Conservation (phyloP, 2,329 filamentous ascomycete genomes). For the Fusarium subglutinans region DNA sequence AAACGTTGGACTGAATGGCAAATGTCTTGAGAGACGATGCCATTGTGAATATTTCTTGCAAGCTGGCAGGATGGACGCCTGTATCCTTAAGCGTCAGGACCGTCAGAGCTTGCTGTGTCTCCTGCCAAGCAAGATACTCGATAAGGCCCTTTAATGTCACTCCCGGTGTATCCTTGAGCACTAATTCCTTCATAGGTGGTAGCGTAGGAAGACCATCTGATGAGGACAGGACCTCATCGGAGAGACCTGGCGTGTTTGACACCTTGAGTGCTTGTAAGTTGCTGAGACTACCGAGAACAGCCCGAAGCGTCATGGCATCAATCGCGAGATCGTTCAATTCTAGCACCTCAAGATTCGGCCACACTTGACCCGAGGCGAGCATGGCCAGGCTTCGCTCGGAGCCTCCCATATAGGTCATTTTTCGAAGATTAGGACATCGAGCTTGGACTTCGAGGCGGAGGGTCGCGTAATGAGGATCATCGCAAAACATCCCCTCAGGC, state of each 20-base stretch:
- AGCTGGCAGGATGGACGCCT: slow-evolving; percentile 69
- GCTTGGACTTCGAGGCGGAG: slow-evolving; percentile 86
- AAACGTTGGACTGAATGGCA: slow-evolving; percentile 61
- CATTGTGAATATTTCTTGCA: slow-evolving; percentile 69
- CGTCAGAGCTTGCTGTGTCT: slow-evolving; percentile 68
- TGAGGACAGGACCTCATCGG: slow-evolving; percentile 78
- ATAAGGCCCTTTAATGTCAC: slow-evolving; percentile 77
- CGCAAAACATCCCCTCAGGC: slow-evolving; percentile 85
- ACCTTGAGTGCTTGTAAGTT: slow-evolving; percentile 79
- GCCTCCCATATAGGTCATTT: slow-evolving; percentile 86
- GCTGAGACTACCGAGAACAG: slow-evolving; percentile 73
- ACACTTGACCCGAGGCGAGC: slow-evolving; percentile 71
- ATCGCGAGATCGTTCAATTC: slow-evolving; percentile 75
- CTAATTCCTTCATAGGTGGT: slow-evolving; percentile 77
- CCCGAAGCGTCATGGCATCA: slow-evolving; percentile 75
- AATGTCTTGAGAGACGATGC: slow-evolving; percentile 67
- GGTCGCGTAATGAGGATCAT: slow-evolving; percentile 78
- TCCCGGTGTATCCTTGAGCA: slow-evolving; percentile 74
- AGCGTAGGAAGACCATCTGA: slow-evolving; percentile 75
- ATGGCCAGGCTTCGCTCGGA: slow-evolving; percentile 80
- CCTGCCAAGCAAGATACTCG: slow-evolving; percentile 70
- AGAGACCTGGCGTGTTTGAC: slow-evolving; percentile 73
- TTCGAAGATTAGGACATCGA: slow-evolving; percentile 82
- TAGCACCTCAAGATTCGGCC: slow-evolving; percentile 76
- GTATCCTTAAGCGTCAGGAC: slow-evolving; percentile 78